These are phyloP conservation scores for Phytophthora pistaciae DNA, from an alignment of 352 stramenopile genomes.

Conservation along the genomic window DNA sequence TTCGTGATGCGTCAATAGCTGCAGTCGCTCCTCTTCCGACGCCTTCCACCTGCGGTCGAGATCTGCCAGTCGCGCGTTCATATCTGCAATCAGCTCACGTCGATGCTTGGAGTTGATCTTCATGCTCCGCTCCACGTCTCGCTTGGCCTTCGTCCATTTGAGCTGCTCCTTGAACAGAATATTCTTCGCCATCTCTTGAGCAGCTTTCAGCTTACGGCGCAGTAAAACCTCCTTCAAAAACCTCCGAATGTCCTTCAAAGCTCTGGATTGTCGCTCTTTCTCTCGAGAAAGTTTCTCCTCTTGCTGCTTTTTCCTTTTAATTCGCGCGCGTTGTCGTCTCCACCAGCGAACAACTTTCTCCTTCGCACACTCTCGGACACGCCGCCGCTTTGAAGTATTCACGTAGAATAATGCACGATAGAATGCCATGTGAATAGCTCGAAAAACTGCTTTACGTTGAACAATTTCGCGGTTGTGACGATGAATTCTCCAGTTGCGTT, in stretches of 20 bases:
- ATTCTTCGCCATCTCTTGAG: conserved; percentile 40
- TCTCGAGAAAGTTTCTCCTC: conserved; percentile 24
- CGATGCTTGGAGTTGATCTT: conserved; percentile 49
- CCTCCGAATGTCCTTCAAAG: conserved; percentile 45
- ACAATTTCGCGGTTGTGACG: conserved; percentile 1
- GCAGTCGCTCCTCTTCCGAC: conserved; percentile 36
- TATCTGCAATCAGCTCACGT: conserved; percentile 37
- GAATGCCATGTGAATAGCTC: conserved; percentile 51
- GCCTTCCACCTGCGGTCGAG: conserved; percentile 54
- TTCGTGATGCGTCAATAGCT: conserved; percentile 39
- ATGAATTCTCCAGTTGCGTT: conserved; percentile 36
- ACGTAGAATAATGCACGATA: conserved; percentile 55
- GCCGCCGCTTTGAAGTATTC: conserved; percentile 26
- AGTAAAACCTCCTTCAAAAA: conserved; percentile 60
- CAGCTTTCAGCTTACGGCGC: conserved; percentile 41
- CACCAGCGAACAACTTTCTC: conserved; percentile 58
- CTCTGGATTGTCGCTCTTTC: conserved; percentile 29
- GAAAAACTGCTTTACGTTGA: conserved; percentile 37
- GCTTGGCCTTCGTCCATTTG: conserved; percentile 51
- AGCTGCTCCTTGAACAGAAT: conserved; percentile 58
- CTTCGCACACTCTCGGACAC: conserved; percentile 36
- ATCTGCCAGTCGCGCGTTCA: conserved; percentile 43
- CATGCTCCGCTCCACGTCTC: conserved; percentile 51
- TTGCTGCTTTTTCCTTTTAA: conserved; percentile 18
- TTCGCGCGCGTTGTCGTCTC: conserved; percentile 28